Conservation (phyloP, 306 rosid genomes). For the Casuarina equisetifolia region DNA sequence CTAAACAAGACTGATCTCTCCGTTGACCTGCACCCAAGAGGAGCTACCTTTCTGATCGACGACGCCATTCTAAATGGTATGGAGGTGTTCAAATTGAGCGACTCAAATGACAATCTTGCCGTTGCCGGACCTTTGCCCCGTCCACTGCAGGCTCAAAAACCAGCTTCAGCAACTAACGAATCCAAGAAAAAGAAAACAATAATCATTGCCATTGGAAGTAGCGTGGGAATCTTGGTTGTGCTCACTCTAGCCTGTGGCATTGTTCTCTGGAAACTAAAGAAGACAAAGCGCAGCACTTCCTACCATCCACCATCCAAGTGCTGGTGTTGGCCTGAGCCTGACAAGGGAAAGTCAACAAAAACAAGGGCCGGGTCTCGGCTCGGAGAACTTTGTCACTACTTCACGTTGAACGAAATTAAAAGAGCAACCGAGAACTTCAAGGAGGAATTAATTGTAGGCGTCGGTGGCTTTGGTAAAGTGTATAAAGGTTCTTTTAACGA, state of each 20-base stretch:
- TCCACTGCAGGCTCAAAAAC: background rate
- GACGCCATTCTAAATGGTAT: constrained; percentile 28
- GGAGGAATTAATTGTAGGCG: background rate
- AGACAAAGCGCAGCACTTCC: no score
- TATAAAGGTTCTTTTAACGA: background rate
- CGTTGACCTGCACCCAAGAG: background rate
- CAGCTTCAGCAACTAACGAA: background rate
- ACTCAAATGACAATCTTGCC: constrained; percentile 7
- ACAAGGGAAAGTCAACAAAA: background rate
- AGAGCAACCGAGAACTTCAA: constrained; percentile 33
- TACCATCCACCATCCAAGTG: no score
- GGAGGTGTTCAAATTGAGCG: constrained; percentile 30
- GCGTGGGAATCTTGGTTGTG: background rate
- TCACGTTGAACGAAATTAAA: constrained; percentile 20
- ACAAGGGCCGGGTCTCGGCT: background rate
- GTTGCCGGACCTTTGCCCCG: constrained; percentile 2
- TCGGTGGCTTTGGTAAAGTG: background rate
- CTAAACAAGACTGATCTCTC: background rate
- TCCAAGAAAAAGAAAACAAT: background rate
- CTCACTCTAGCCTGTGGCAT: background rate
- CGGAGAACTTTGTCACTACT: constrained; percentile 12
- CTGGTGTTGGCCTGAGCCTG: no score
- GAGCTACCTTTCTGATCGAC: fast-evolving
- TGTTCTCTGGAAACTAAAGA: background rate
- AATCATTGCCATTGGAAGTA: background rate